Evolutionary conservation across 2,329 filamentous ascomycete species (phyloP).

Genomic region (Didymosphaeria variabile): DNA sequence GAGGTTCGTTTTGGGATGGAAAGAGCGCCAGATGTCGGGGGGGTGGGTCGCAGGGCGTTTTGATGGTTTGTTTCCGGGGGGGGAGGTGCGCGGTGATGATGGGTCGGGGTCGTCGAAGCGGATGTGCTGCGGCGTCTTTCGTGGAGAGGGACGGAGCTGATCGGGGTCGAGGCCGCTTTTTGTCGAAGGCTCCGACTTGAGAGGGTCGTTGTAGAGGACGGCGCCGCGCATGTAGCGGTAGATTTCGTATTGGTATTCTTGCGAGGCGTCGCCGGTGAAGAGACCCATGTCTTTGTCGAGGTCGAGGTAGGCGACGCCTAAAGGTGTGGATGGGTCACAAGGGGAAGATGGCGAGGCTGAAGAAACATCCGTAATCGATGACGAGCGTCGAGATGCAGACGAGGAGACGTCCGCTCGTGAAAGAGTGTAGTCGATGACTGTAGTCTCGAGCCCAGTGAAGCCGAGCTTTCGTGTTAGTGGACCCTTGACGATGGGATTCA

Average conservation of each 20-base stretch:
- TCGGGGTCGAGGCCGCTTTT: slow-evolving; percentile 12
- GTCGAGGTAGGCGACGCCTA: slow-evolving; percentile 56
- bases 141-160: slow-evolving; percentile 33
- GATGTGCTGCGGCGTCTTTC: slow-evolving; percentile 39
- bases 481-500: slow-evolving; percentile 44
- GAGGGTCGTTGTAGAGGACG: slow-evolving; percentile 56
- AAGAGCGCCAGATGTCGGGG: slow-evolving; percentile 59
- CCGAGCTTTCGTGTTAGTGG: slow-evolving; percentile 54
- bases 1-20: slow-evolving; percentile 68
- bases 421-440: slow-evolving; percentile 74
- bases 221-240: slow-evolving; percentile 62
- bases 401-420: slow-evolving; percentile 64
- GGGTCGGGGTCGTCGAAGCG: slow-evolving; percentile 29
- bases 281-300: slow-evolving; percentile 55
- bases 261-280: slow-evolving; percentile 57
- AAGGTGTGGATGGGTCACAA: slow-evolving; percentile 14
- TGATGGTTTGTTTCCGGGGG: not conserved
- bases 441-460: slow-evolving; percentile 66
- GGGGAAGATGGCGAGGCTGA: slow-evolving; percentile 18
- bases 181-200: slow-evolving; percentile 30
- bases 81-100: slow-evolving; percentile 18
- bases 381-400: slow-evolving; percentile 23
- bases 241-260: slow-evolving; percentile 65
- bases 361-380: slow-evolving; percentile 20
- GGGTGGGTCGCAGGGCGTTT: slow-evolving; percentile 9